These are phyloP conservation scores for Vicia sativa DNA, from an alignment of 306 rosid genomes.

Conservation along the genomic window DNA sequence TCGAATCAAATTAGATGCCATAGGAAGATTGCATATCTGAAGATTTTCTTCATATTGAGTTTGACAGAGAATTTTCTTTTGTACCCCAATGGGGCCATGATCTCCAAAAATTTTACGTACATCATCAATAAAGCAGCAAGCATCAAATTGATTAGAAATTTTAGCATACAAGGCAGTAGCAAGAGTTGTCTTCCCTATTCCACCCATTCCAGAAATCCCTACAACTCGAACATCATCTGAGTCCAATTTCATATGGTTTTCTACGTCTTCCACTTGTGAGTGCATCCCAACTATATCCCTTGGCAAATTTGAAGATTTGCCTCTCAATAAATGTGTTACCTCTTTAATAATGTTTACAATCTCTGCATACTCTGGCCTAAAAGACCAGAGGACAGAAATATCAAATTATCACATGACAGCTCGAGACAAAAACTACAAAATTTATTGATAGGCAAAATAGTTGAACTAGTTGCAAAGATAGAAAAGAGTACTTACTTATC, in stretches of 20 bases:
- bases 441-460: no score
- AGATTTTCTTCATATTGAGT: no score
- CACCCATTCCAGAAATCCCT: conserved; percentile 31
- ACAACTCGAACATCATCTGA: conserved; percentile 1
- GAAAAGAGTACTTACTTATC: conserved; percentile 12
- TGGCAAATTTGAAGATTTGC: neutral
- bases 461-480: neutral
- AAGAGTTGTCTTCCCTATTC: no score
- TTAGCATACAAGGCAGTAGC: no score
- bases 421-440: neutral
- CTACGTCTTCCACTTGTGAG: neutral
- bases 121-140: no score
- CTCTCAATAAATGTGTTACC: neutral
- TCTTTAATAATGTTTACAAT: conserved; percentile 5
- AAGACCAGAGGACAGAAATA: neutral
- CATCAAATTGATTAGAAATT: no score
- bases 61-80: no score
- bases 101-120: no score
- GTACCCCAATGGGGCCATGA: no score
- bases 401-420: neutral
- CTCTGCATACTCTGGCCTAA: neutral
- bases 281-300: conserved; percentile 28
- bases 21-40: no score
- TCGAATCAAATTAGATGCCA: no score
- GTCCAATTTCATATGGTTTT: neutral